Conservation (phyloP, 805 yeast species). For the Starmerella bacillaris region DNA sequence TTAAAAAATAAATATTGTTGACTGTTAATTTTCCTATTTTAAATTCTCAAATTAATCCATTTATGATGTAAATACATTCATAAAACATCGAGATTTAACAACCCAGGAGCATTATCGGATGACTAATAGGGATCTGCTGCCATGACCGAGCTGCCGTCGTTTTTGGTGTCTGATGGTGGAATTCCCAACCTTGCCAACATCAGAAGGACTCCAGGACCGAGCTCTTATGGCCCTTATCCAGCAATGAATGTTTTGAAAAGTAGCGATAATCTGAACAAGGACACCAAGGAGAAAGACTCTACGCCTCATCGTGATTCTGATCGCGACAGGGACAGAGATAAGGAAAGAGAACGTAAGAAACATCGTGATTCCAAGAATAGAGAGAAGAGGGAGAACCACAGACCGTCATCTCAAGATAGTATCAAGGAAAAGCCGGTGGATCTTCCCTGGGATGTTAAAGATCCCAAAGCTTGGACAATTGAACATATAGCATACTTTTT, state of each 20-base stretch:
- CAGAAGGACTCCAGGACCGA: constrained; percentile 12
- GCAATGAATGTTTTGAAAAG: constrained; percentile 1
- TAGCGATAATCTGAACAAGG: not conserved
- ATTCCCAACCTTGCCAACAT: constrained; percentile 11
- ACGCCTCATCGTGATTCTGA: not conserved
- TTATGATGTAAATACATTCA: no score
- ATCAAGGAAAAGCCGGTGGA: not conserved
- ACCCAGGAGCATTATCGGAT: no score
- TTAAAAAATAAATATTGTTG: no score
- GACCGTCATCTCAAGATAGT: not conserved
- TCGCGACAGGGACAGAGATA: not conserved
- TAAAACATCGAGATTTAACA: no score
- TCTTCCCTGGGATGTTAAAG: constrained; percentile 9
- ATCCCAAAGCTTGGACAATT: constrained; percentile 42
- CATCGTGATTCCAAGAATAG: not conserved
- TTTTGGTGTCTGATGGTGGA: constrained; percentile 10
- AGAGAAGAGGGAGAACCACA: not conserved
- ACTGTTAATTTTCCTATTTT: no score
- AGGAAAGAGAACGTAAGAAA: not conserved
- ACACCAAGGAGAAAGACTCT: not conserved
- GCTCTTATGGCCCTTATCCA: constrained; percentile 14
- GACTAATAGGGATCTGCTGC: no score
- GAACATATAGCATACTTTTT: constrained; percentile 56
- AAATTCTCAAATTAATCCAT: no score
- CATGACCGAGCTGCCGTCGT: constrained; percentile 12